Percentiles rank a stretch among this genome's conserved stretches.
Evolutionary conservation across 495 filamentous ascomycete genomes (phyloP).

Genomic region (Mytilinidion resinicola): DNA sequence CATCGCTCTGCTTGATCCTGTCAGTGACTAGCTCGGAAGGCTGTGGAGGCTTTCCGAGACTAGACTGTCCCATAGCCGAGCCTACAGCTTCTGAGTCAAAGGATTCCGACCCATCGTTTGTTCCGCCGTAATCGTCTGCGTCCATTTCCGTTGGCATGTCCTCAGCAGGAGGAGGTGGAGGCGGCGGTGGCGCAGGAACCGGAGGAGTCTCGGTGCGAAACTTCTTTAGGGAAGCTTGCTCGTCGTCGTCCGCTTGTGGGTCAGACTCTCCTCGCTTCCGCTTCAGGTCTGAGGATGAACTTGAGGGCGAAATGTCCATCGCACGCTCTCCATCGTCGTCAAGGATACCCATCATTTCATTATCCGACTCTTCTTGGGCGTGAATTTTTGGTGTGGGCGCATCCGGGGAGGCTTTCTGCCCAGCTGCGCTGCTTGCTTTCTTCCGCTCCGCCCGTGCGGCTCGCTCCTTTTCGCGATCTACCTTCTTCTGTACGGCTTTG

Average conservation of each 20-base stretch:
- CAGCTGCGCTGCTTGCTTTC: conserved; percentile 25
- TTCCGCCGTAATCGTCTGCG: conserved; percentile 7
- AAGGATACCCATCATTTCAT: conserved; percentile 44
- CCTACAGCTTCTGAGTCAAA: background rate
- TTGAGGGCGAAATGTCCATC: conserved; percentile 20
- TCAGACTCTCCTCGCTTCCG: conserved; percentile 50
- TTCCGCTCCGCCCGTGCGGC: conserved; percentile 48
- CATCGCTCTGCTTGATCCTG: conserved; percentile 12
- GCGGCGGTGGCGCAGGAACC: conserved; percentile 42
- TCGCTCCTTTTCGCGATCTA: conserved; percentile 60
- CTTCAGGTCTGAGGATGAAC: conserved; percentile 47
- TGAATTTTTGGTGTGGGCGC: conserved; percentile 6
- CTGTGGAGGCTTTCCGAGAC: background rate
- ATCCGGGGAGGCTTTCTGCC: background rate
- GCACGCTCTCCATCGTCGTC: conserved; percentile 45
- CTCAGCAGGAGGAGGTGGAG: conserved; percentile 38
- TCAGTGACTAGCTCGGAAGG: conserved; percentile 16
- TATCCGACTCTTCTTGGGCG: conserved; percentile 30
- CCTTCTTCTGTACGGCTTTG: conserved; percentile 70
- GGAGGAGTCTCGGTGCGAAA: conserved; percentile 30
- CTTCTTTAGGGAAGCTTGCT: conserved; percentile 36
- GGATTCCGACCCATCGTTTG: conserved; percentile 5
- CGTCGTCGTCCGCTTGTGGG: conserved; percentile 30
- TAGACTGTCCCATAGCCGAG: background rate
- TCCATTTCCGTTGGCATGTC: conserved; percentile 24